Conservation (phyloP, 352 stramenopile species). For the Aphanomyces astaci region DNA sequence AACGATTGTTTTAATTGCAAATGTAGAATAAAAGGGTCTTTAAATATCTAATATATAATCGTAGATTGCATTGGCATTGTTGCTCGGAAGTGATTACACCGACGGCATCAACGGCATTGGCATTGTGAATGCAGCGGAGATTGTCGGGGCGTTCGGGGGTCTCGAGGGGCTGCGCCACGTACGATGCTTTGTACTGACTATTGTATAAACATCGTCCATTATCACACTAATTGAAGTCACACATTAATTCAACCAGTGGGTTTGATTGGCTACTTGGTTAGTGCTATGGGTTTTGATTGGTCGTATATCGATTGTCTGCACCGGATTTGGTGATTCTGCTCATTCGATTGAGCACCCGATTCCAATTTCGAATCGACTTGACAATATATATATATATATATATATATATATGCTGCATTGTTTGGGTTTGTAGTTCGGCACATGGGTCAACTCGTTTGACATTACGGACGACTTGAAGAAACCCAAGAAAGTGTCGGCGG, state of each 20-base stretch:
- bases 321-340: too few species aligned
- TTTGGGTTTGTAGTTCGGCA: conserved; percentile 24
- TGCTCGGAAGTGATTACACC: conserved; percentile 96
- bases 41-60: conserved; percentile 21
- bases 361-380: too few species aligned
- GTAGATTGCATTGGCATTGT: conserved; percentile 76
- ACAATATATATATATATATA: too few species aligned
- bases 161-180: conserved; percentile 84
- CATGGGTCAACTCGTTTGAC: conserved; percentile 51
- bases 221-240: too few species aligned
- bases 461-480: conserved; percentile 45
- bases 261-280: too few species aligned
- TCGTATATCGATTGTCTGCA: too few species aligned
- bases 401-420: too few species aligned
- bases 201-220: background rate
- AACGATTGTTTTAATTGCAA: too few species aligned
- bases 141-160: conserved; percentile 69
- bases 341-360: too few species aligned
- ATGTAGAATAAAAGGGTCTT: too few species aligned
- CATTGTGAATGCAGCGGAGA: conserved; percentile 75
- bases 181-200: conserved; percentile 7
- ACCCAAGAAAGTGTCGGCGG: conserved; percentile 44
- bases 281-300: too few species aligned
- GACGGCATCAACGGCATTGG: conserved; percentile 71
- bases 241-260: too few species aligned